A percentile compares a stretch with the other conserved stretches of the same genome.
These are phyloP conservation scores for Trichophyton benhamiae DNA, from an alignment of 2,329 filamentous ascomycete species.

Conservation along the genomic window DNA sequence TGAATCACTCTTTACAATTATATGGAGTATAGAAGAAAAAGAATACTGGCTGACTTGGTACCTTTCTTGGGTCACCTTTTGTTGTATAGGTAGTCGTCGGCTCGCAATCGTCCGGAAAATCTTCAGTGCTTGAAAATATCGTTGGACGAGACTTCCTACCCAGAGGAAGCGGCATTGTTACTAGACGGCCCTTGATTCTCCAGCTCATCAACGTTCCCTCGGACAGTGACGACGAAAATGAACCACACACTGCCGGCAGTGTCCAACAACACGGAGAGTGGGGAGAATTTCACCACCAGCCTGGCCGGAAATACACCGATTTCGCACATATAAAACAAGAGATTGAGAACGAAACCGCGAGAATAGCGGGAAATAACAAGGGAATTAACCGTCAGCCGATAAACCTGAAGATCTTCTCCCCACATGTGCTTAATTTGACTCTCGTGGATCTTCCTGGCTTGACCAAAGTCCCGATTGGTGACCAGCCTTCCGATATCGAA, in stretches of 20 bases:
- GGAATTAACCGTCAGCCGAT: constrained; percentile 96
- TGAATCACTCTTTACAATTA: background rate
- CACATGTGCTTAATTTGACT: constrained; percentile 89
- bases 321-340: constrained; percentile 90
- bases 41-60: background rate
- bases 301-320: constrained; percentile 76
- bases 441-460: constrained; percentile 90
- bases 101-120: constrained; percentile 96
- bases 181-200: constrained; percentile 81
- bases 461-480: constrained; percentile 96
- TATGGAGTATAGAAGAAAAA: background rate
- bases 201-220: constrained; percentile 93
- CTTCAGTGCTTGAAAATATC: constrained; percentile 96
- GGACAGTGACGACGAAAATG: constrained; percentile 57
- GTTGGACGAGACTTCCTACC: constrained; percentile 95
- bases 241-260: constrained; percentile 65
- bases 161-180: constrained; percentile 92
- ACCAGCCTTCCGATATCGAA: constrained; percentile 95
- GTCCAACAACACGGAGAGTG: constrained; percentile 59
- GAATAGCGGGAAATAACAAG: constrained; percentile 93
- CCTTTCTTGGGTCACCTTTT: constrained; percentile 14
- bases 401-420: constrained; percentile 96
- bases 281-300: constrained; percentile 95
- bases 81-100: constrained; percentile 76
- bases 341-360: constrained; percentile 90